Percentiles rank a stretch among this genome's conserved stretches.
Evolutionary conservation across 2,329 filamentous ascomycete genomes (phyloP).

Genomic region (Triangularia setosa): DNA sequence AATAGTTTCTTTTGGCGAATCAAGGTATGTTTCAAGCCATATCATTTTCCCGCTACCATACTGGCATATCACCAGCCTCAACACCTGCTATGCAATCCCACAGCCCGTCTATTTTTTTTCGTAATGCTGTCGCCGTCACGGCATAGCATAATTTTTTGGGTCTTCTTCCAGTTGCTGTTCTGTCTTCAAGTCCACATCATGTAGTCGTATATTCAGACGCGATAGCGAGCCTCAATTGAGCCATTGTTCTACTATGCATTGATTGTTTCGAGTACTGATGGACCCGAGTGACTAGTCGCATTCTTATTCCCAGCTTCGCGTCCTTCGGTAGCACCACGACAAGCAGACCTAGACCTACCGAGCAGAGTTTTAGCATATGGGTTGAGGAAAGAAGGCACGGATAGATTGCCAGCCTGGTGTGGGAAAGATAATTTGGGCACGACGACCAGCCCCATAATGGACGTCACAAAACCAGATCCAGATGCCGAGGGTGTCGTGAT

Average conservation of each 20-base stretch:
- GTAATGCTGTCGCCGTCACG: neutral
- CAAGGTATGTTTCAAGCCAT: constrained; percentile 24
- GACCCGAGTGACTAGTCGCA: neutral
- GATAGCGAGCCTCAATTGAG: constrained; percentile 11
- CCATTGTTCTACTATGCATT: neutral
- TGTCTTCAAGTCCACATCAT: neutral
- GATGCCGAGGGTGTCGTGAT: constrained; percentile 36
- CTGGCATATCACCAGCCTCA: neutral
- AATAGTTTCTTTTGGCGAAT: constrained; percentile 23
- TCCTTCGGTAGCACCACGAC: neutral
- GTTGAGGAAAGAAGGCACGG: neutral
- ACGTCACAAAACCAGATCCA: constrained; percentile 32
- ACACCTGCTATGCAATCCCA: neutral
- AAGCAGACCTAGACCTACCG: neutral
- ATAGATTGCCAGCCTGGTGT: neutral
- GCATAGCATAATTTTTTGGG: neutral
- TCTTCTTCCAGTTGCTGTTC: neutral
- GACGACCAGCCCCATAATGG: constrained; percentile 17
- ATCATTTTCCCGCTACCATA: neutral
- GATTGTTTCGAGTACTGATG: constrained; percentile 8
- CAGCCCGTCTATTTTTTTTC: neutral
- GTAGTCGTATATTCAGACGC: neutral
- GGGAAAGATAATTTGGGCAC: neutral
- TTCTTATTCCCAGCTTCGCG: neutral
- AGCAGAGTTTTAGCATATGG: neutral